These are phyloP conservation scores for Eremothecium coryli DNA, from an alignment of 1,139 yeast genomes.

Conservation along the genomic window DNA sequence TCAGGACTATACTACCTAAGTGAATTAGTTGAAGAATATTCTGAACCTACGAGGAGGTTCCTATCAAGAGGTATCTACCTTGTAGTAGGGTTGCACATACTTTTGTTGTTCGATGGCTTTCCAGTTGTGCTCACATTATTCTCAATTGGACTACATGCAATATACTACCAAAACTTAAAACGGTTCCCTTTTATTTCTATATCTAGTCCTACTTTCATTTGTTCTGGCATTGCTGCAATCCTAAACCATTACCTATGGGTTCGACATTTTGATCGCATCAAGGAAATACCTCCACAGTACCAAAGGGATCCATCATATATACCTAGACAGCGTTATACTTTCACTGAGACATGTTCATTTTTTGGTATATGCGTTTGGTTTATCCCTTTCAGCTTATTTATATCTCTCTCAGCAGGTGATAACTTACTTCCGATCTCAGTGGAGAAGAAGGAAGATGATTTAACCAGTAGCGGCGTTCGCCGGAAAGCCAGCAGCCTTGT, in stretches of 20 bases:
- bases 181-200: constrained; percentile 79
- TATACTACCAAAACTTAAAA: constrained; percentile 67
- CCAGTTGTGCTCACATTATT: constrained; percentile 59
- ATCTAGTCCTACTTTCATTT: constrained; percentile 59
- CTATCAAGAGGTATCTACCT: constrained; percentile 53
- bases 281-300: constrained; percentile 40
- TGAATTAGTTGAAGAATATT: constrained; percentile 88
- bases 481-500: constrained; percentile 47
- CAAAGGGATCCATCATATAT: constrained; percentile 48
- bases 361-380: constrained; percentile 93
- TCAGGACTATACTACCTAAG: constrained; percentile 87
- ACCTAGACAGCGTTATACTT: constrained; percentile 68
- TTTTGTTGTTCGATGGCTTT: constrained; percentile 65
- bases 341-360: constrained; percentile 84
- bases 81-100: constrained; percentile 44
- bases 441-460: constrained; percentile 20
- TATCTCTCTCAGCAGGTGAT: constrained; percentile 87
- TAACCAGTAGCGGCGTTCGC: constrained; percentile 27
- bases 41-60: constrained; percentile 71
- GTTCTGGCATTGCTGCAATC: constrained; percentile 65
- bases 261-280: constrained; percentile 58
- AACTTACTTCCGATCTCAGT: constrained; percentile 59
- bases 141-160: constrained; percentile 58
- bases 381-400: constrained; percentile 85
- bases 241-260: constrained; percentile 88